phyloP scores from a whole-genome alignment of 2,329 filamentous ascomycete species.

The Apiospora aurea region DNA sequence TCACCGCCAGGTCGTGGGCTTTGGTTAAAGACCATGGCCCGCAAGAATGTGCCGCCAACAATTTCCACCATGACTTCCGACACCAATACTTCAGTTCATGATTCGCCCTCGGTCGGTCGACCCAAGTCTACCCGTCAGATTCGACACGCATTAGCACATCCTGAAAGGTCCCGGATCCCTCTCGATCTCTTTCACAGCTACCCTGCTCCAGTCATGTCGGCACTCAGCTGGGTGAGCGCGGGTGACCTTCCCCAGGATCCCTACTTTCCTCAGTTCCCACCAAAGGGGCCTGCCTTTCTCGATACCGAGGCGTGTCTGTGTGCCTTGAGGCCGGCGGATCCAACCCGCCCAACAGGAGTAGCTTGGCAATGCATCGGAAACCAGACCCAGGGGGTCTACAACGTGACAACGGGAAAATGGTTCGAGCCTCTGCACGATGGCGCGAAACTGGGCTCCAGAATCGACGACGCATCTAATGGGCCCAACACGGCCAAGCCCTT shows the following conservation, averaged over 20 bases:
- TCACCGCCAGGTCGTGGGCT: background rate
- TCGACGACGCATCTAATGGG: conserved; percentile 47
- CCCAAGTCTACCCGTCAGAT: too few species aligned
- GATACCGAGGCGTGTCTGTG: conserved; percentile 49
- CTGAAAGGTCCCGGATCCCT: background rate
- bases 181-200: background rate
- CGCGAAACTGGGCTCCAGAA: conserved; percentile 35
- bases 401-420: conserved; percentile 49
- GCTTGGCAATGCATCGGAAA: conserved; percentile 56
- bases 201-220: background rate
- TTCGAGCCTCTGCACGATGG: conserved; percentile 43
- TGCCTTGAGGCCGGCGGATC: conserved; percentile 40
- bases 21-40: background rate
- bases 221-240: background rate
- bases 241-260: conserved; percentile 44
- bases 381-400: conserved; percentile 49
- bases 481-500: conserved; percentile 42
- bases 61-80: background rate
- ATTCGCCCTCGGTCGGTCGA: background rate
- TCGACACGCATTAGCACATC: background rate
- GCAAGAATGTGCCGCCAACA: background rate
- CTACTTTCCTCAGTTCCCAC: conserved; percentile 40
- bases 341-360: conserved; percentile 30
- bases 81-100: background rate
- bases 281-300: conserved; percentile 45